A percentile compares a stretch with the other conserved stretches of the same genome.
phyloP scores from a whole-genome alignment of 75 land plant genomes.

The Pinus tabuliformis region DNA sequence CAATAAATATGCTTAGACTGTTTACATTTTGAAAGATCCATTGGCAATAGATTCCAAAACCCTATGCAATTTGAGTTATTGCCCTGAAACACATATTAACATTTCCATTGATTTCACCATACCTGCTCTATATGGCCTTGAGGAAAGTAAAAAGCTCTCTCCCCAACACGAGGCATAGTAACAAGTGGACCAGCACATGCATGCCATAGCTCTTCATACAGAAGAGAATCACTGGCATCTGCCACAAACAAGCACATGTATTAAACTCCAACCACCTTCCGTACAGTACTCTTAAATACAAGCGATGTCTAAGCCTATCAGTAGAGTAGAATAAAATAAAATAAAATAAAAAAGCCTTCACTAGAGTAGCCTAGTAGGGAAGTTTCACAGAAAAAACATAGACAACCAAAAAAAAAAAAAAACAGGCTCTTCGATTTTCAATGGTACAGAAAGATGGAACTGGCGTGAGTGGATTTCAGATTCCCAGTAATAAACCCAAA shows the following conservation, averaged over 20 bases:
- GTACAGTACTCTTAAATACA: too few relatives aligned
- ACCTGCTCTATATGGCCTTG: conserved; percentile 90
- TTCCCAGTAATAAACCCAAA: too few relatives aligned
- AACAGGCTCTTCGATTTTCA: too few relatives aligned
- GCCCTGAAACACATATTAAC: neutral
- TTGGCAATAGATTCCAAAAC: neutral
- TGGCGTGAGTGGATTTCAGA: too few relatives aligned
- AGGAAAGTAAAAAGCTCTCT: conserved; percentile 69
- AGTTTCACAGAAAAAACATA: too few relatives aligned
- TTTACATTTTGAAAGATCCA: neutral
- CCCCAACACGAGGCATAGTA: conserved; percentile 47
- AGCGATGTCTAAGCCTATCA: too few relatives aligned
- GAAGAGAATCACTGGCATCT: conserved; percentile 22
- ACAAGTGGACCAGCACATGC: conserved; percentile 78
- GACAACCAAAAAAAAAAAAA: too few relatives aligned
- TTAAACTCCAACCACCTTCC: too few relatives aligned
- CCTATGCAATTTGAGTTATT: neutral
- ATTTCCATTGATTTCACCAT: neutral
- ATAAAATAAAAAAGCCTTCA: too few relatives aligned
- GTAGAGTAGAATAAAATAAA: too few relatives aligned
- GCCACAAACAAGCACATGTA: neutral
- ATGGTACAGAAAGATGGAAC: too few relatives aligned
- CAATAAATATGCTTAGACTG: neutral
- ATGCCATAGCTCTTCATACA: conserved; percentile 63
- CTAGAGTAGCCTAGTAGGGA: too few relatives aligned